phyloP scores from a whole-genome alignment of 106 monocot species.

The Gastrodia elata region DNA sequence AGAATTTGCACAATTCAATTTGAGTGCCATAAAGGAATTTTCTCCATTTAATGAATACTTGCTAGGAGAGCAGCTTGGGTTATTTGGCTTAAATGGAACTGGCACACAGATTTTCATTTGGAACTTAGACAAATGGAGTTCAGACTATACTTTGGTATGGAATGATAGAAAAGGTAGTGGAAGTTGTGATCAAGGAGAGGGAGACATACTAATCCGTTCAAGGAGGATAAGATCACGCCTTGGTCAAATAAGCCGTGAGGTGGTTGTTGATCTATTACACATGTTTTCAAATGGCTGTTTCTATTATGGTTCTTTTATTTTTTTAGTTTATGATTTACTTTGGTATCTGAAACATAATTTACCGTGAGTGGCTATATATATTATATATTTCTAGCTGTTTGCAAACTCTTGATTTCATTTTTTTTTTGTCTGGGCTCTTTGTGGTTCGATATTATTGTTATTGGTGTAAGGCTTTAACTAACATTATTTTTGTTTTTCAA shows the following conservation, averaged over 20 bases:
- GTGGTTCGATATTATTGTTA: not conserved
- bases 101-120: slow-evolving; percentile 85
- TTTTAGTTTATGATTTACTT: not conserved
- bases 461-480: not conserved
- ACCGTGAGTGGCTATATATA: too few species aligned
- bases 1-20: slow-evolving; percentile 20
- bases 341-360: not conserved
- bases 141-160: slow-evolving; percentile 58
- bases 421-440: not conserved
- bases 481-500: not conserved
- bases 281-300: not conserved
- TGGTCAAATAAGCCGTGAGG: slow-evolving; percentile 67
- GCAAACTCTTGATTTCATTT: not conserved
- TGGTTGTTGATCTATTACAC: not conserved
- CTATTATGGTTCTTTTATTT: not conserved
- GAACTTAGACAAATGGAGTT: slow-evolving; percentile 80
- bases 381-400: not conserved
- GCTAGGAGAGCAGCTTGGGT: slow-evolving; percentile 53
- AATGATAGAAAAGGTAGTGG: slow-evolving; percentile 5
- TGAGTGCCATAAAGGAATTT: slow-evolving; percentile 65
- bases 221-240: slow-evolving; percentile 59
- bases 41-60: slow-evolving; percentile 84
- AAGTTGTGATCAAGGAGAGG: slow-evolving; percentile 3
- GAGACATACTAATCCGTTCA: slow-evolving; percentile 66
- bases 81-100: slow-evolving; percentile 47